Base-by-base conservation (phyloP, 23 red algal species). In the Gracilaria caudata region DNA sequence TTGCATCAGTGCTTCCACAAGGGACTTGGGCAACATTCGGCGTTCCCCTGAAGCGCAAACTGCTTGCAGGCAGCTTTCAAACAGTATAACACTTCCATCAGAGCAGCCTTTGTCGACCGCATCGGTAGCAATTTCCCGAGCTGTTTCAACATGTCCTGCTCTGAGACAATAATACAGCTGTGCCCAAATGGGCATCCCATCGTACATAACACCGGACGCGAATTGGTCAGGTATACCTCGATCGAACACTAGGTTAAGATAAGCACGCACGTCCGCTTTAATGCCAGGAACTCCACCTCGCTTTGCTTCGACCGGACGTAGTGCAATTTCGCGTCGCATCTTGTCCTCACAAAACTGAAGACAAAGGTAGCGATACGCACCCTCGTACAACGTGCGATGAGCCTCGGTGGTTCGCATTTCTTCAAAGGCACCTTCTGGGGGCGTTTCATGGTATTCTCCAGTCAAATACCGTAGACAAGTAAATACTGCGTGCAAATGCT, bases 101-200 rank as follows among this genome's bases (percentile, higher is more conserved):
- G 57, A 64, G n/a, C 84, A 76, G 32, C 79, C 73, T 32, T 71
- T 56, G 24, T 68, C 77, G 2, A 90, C 44, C 56, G 60, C 89
- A 46, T 90, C 95, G 21, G 63, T 77, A 1, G 83, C 89, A 40
- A 86, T 84, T 24, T 88, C 70, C 1, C 65, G 32, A 19, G 95
- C 95, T 11, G 65, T 76, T 20, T 75, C 83, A 34, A 93, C 37
- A 56, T 82, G 76, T 30, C 95, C 95, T 30, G 87, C 89, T 37
- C 95, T 86, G 21, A 97, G 71, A 25, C 66, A 89, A 71, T 86
- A 97, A 49, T 91, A 97, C 19, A 93, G 60, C 61, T 90, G 80
- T 30, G 95, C 53, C 89, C 89, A 97, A 45, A 92, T 83, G 53
- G 93, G 93, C 73, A 95, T 86, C 7, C 51, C 90, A 45, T 73